A percentile compares a stretch with the other conserved stretches of the same genome.
These are phyloP conservation scores for Neonectria coccinea DNA, from an alignment of 2,329 filamentous ascomycete species.

Conservation along the genomic window DNA sequence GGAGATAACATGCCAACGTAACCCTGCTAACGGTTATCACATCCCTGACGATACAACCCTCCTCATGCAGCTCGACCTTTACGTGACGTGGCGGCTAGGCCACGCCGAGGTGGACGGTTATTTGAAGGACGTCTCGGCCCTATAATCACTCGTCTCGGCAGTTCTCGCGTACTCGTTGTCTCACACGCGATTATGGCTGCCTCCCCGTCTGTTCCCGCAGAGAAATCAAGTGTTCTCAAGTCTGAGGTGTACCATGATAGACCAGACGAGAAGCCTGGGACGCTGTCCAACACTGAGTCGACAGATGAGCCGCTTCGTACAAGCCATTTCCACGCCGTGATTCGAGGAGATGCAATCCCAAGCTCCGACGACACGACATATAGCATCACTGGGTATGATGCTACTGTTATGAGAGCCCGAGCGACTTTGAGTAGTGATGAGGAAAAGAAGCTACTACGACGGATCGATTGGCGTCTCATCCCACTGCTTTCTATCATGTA, in stretches of 20 bases:
- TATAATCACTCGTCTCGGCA: not conserved
- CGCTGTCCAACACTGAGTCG: not conserved
- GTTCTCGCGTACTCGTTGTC: not conserved
- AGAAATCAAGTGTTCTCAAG: not conserved
- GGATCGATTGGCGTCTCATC: conserved; percentile 44
- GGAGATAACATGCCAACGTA: not conserved
- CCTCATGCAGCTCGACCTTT: not conserved
- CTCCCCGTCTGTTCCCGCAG: not conserved
- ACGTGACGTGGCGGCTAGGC: not conserved
- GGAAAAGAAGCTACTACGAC: conserved; percentile 42
- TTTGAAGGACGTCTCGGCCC: not conserved
- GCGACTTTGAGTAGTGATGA: conserved; percentile 55
- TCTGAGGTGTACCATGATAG: not conserved
- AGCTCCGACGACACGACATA: not conserved
- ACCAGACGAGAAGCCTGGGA: not conserved
- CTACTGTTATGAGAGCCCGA: not conserved
- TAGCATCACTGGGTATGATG: not conserved
- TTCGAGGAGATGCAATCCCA: not conserved
- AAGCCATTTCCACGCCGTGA: not conserved
- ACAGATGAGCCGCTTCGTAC: not conserved
- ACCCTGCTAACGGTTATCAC: not conserved
- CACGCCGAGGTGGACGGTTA: not conserved
- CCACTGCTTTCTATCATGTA: conserved; percentile 53
- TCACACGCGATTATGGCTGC: not conserved
- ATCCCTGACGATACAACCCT: not conserved